Conservation (phyloP, 129 eudicot genomes). For the Kitagawia praeruptora region DNA sequence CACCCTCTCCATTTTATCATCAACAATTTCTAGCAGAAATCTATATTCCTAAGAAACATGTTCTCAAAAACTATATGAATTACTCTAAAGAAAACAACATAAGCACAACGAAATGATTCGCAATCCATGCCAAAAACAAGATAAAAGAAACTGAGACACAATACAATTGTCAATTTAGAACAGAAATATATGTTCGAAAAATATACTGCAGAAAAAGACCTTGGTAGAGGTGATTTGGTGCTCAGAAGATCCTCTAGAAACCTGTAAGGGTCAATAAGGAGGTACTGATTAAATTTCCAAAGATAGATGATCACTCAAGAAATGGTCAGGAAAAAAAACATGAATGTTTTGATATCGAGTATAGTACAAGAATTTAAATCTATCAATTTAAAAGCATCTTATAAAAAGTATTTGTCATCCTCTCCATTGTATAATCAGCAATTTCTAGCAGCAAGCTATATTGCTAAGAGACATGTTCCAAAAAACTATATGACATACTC, state of each 20-base stretch:
- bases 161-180: background rate
- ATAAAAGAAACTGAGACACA: background rate
- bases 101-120: background rate
- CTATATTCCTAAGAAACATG: background rate
- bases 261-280: background rate
- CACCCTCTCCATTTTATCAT: background rate
- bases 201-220: background rate
- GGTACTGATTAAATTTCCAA: background rate
- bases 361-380: background rate
- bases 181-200: background rate
- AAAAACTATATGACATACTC: background rate
- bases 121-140: background rate
- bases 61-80: background rate
- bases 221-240: background rate
- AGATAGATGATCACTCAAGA: background rate
- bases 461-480: background rate
- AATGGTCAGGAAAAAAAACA: background rate
- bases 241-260: constrained; percentile 1
- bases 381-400: background rate
- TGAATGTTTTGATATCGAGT: background rate
- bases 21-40: background rate
- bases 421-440: background rate
- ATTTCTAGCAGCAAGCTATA: background rate
- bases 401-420: background rate
- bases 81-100: background rate